These are phyloP conservation scores for Daedalea quercina DNA, from an alignment of 768 basidiomycete genomes.

Conservation along the genomic window DNA sequence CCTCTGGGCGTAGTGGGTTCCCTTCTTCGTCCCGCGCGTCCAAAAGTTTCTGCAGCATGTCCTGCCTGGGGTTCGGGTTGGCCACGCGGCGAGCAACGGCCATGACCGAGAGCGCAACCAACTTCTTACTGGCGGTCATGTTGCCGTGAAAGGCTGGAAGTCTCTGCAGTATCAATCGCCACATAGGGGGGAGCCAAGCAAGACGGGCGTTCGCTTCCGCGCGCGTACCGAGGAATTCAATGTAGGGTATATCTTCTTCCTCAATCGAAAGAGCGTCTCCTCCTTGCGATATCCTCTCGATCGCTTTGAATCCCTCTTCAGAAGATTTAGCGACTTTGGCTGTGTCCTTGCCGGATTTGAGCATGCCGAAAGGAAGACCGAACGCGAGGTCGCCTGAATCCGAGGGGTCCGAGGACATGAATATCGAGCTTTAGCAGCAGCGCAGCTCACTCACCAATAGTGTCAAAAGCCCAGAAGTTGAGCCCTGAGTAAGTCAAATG, in stretches of 20 bases:
- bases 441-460: slow-evolving; percentile 41
- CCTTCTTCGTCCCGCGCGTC: slow-evolving; percentile 10
- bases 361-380: slow-evolving; percentile 82
- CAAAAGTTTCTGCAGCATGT: slow-evolving; percentile 9
- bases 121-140: neutral
- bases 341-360: slow-evolving; percentile 58
- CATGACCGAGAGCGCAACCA: slow-evolving; percentile 3
- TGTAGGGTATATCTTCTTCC: neutral
- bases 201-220: neutral
- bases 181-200: slow-evolving; percentile 2
- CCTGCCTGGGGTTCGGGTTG: neutral
- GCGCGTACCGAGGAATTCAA: neutral
- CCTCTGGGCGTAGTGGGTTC: slow-evolving; percentile 5
- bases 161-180: neutral
- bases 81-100: slow-evolving; percentile 8
- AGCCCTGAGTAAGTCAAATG: slow-evolving; percentile 26
- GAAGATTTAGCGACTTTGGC: slow-evolving; percentile 55
- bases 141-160: neutral
- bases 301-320: slow-evolving; percentile 44
- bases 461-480: slow-evolving; percentile 56
- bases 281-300: slow-evolving; percentile 29
- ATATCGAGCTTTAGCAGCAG: neutral
- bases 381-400: slow-evolving; percentile 62
- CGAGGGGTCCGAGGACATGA: too few species aligned
- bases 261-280: neutral